Percentiles rank a stretch among this genome's conserved stretches.
Conservation (phyloP, 116 monocot genomes). For the Papilionanthe hybrid region DNA sequence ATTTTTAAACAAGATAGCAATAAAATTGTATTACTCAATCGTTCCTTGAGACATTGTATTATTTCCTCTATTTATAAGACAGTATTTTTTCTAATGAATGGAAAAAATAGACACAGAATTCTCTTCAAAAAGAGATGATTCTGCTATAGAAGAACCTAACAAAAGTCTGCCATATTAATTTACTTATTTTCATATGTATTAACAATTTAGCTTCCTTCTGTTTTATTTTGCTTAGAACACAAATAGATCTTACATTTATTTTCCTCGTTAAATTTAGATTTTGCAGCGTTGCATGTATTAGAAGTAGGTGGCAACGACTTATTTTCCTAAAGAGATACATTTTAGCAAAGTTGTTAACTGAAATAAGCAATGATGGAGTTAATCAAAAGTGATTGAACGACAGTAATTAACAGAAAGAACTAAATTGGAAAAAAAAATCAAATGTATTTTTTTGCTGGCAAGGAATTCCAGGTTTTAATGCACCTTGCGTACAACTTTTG, state of each 20-base stretch:
- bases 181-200: neutral
- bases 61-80: neutral
- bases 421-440: neutral
- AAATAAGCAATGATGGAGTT: neutral
- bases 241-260: neutral
- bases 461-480: neutral
- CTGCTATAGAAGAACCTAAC: neutral
- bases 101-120: neutral
- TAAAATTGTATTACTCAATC: no score
- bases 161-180: neutral
- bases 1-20: no score
- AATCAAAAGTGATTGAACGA: no score
- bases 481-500: slow-evolving; percentile 98
- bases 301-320: neutral
- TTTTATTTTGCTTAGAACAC: neutral
- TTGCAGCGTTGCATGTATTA: neutral
- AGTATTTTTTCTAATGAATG: neutral
- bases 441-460: neutral
- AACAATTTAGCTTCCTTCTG: neutral
- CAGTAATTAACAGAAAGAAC: no score
- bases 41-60: neutral
- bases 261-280: neutral
- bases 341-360: neutral
- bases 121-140: neutral
- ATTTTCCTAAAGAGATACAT: neutral